These are phyloP conservation scores for Penicillium cataractarum DNA, from an alignment of 495 filamentous ascomycete species.

Conservation along the genomic window DNA sequence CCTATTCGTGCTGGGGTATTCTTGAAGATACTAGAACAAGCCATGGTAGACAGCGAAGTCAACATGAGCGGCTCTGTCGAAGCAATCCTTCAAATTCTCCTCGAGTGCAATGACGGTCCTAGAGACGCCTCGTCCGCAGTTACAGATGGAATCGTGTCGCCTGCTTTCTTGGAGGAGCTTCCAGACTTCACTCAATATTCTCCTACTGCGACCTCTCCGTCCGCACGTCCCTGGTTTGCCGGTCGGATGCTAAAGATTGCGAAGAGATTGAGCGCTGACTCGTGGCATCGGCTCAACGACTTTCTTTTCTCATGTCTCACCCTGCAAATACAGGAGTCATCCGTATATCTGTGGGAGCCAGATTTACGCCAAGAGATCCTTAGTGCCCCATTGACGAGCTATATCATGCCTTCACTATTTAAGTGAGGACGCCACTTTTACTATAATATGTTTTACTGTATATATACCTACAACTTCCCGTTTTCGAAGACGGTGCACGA, in stretches of 20 bases:
- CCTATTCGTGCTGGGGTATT: slow-evolving; percentile 32
- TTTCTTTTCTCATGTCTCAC: slow-evolving; percentile 43
- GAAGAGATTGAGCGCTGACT: slow-evolving; percentile 38
- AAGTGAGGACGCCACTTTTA: slow-evolving; percentile 7
- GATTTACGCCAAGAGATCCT: slow-evolving; percentile 42
- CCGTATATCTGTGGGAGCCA: slow-evolving; percentile 33
- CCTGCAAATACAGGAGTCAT: slow-evolving; percentile 27
- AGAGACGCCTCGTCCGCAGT: background rate
- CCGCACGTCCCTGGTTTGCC: slow-evolving; percentile 44
- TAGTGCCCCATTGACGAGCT: slow-evolving; percentile 39
- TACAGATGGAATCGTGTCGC: background rate
- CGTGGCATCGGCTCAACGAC: slow-evolving; percentile 38
- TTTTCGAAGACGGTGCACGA: background rate
- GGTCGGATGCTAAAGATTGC: slow-evolving; percentile 49
- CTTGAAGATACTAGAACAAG: slow-evolving; percentile 33
- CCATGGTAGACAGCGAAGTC: slow-evolving; percentile 41
- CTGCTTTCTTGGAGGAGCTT: background rate
- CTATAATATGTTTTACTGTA: background rate
- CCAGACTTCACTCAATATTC: slow-evolving; percentile 43
- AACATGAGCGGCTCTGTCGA: slow-evolving; percentile 42
- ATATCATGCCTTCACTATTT: slow-evolving; percentile 38
- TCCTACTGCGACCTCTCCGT: slow-evolving; percentile 26
- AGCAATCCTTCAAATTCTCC: slow-evolving; percentile 44
- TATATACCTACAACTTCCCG: background rate
- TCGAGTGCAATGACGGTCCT: slow-evolving; percentile 39